phyloP scores from a whole-genome alignment of 495 filamentous ascomycete genomes.

The Pseudoneurospora amorphoporcata region DNA sequence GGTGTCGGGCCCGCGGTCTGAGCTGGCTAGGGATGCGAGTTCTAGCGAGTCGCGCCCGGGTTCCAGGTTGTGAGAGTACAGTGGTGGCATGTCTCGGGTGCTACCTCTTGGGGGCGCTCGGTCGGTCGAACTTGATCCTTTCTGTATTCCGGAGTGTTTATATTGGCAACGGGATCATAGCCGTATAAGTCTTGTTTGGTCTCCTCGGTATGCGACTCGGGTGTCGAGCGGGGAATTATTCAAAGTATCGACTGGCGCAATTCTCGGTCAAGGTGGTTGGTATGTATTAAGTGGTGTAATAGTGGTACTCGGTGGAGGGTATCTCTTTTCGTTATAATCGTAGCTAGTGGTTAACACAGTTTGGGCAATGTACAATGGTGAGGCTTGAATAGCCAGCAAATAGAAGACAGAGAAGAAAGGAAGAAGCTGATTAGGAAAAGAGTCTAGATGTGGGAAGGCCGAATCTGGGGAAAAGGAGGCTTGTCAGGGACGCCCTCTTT shows the following conservation, averaged over 20 bases:
- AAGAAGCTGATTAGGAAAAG: neutral
- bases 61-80: conserved; percentile 37
- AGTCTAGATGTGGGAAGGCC: neutral
- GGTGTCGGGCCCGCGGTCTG: conserved; percentile 53
- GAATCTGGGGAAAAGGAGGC: neutral
- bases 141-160: neutral
- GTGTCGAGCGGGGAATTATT: neutral
- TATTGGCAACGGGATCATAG: neutral
- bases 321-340: neutral
- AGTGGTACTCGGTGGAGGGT: neutral
- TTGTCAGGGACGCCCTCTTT: neutral
- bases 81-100: conserved; percentile 26
- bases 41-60: conserved; percentile 83
- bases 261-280: neutral
- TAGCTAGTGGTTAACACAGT: neutral
- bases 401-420: neutral
- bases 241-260: neutral
- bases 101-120: neutral
- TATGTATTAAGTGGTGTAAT: neutral
- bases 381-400: neutral
- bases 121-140: neutral
- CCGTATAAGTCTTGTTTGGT: neutral
- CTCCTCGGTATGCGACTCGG: neutral
- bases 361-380: neutral
- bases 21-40: conserved; percentile 86